Evolutionary conservation across 495 filamentous ascomycete species (phyloP), one percentile per base, ranked within the genome.

Genomic region (Penicillium riverlandense): DNA sequence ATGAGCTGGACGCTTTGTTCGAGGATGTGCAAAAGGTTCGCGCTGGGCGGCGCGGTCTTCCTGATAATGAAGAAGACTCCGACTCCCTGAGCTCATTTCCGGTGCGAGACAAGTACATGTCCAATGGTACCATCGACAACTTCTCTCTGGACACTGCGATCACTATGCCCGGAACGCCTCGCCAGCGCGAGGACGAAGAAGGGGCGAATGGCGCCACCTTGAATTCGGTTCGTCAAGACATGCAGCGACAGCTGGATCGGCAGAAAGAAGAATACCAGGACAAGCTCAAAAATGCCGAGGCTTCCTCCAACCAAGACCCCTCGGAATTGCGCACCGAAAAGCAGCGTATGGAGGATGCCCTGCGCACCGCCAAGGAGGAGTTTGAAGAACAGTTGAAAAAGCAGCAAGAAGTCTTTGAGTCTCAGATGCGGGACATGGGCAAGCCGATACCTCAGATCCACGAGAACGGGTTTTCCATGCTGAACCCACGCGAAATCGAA

Each of bases 61-160:
- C 66, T 16, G 88, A 92, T 27, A 75, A 79, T 31, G 88, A 96
- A 38, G 88, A 96, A 41, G 92, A 96, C 59, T 77, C 82, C 41
- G 92, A 96, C 53, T 96, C 90, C 1, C 79, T 88, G 15, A 85
- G 84, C 29, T 95, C 90, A 8, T 95, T 89, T 61, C 85, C 87
- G 2, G 72, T 90, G 28, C 76, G 92, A 36, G 92, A 99, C 47
- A 99, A 99, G 57, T 96, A 97, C 62, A 83, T 94, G 74, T 96
- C 90, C 4, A 92, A 85, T 57, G 90, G 90, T 11, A 99, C 94
- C 4, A 74, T 96, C 33, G 92, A 99, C 59, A 95, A 95, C 61
- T 92, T 97, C 57, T 97, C 94, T 11, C 74, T 97, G 15, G 92
- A 99, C 54, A 99, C 94, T 4, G 82, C 82, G 2, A 75, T 97